Conservation (phyloP, 345 rosid species). For the Salix caprea region DNA sequence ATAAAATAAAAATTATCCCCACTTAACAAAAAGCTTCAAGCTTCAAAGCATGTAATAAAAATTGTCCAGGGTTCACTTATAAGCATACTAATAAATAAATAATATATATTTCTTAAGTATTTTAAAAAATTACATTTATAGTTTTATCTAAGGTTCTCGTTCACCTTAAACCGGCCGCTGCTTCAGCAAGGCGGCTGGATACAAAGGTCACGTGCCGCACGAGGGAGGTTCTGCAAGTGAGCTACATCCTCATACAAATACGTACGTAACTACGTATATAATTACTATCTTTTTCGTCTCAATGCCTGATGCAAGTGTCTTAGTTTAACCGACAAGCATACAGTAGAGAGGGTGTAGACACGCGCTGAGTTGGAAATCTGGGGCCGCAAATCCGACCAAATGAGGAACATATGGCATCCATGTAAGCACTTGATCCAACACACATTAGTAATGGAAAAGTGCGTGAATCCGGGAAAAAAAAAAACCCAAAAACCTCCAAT, state of each 20-base stretch:
- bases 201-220: conserved; percentile 3
- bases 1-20: too few species aligned
- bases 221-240: background rate
- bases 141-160: too few species aligned
- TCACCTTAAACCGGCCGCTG: too few species aligned
- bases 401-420: conserved; percentile 13
- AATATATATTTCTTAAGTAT: too few species aligned
- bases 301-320: background rate
- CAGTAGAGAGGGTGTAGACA: conserved; percentile 19
- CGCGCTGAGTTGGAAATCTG: conserved; percentile 28
- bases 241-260: background rate
- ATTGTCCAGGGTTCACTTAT: too few species aligned
- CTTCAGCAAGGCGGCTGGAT: conserved; percentile 5
- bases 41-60: too few species aligned
- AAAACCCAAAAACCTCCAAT: background rate
- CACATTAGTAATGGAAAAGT: conserved; percentile 9
- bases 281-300: background rate
- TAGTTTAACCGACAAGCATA: conserved; percentile 12
- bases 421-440: conserved; percentile 27
- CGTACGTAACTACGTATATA: background rate
- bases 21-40: too few species aligned
- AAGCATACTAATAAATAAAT: too few species aligned
- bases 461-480: background rate
- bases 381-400: conserved; percentile 26
- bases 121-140: too few species aligned